Conservation (phyloP, 148 eudicot genomes). For the Vaccinium corymbosum region DNA sequence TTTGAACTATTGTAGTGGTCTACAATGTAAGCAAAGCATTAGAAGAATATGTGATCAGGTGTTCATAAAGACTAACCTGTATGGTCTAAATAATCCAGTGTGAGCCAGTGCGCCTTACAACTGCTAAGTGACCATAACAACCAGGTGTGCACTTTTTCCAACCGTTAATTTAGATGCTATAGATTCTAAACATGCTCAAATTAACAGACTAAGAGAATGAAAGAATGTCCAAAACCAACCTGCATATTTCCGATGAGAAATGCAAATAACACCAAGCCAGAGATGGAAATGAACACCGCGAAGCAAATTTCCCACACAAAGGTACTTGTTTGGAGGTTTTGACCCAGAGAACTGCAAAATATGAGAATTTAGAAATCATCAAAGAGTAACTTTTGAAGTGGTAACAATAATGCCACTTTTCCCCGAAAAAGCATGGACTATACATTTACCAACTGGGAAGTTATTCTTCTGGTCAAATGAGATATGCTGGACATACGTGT, state of each 20-base stretch:
- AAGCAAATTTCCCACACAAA: slow-evolving; percentile 73
- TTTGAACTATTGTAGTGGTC: not conserved
- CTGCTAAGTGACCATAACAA: not conserved
- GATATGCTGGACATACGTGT: not conserved
- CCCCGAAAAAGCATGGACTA: not conserved
- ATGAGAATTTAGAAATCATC: not conserved
- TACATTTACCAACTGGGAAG: not conserved
- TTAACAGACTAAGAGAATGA: not conserved
- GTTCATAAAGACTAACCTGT: not conserved
- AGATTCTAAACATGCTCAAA: not conserved
- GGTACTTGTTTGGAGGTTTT: slow-evolving; percentile 76
- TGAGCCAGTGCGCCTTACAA: not conserved
- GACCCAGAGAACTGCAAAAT: slow-evolving; percentile 78
- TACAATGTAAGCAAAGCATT: not conserved
- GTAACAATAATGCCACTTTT: not conserved
- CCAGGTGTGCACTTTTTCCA: not conserved
- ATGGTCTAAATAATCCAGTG: not conserved
- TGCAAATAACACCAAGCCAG: slow-evolving; percentile 81
- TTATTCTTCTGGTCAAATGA: not conserved
- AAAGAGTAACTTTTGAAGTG: slow-evolving; percentile 1
- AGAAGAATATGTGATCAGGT: not conserved
- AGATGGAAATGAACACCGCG: slow-evolving; percentile 69
- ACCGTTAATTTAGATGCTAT: not conserved
- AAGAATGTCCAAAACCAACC: slow-evolving; percentile 35
- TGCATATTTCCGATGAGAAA: slow-evolving; percentile 96